Base-by-base conservation (phyloP, 1,139 yeast genomes). In the Dujonia santamariae region DNA sequence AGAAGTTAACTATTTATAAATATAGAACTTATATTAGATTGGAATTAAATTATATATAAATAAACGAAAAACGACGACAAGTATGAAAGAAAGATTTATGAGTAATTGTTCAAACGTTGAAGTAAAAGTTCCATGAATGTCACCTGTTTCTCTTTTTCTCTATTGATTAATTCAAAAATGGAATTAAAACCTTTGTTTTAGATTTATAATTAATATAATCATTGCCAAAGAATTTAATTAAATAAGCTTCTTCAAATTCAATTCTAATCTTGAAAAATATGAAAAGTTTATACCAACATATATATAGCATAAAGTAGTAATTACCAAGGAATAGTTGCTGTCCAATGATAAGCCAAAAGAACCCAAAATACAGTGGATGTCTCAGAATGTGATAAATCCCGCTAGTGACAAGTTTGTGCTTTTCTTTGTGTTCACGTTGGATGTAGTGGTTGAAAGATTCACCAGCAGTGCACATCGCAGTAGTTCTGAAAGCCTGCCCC, bases 351-450 rank as follows among this genome's bases (percentile, higher is more conserved):
- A 97, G 94, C 76, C 87, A 80, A 52, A 81, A 90, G 55, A 85
- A 92, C 1, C 97, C 98, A 37, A 80, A 74, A 58, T 92, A 92
- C 34, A 95, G 82, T 8, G 98, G 98, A 54, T 92, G 98, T 40
- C 98, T 70, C 7, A 76, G 60, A 14, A 61, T 43, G 1, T 66
- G 41, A 56, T 92, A 92, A 3, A 92, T 64, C 0, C 97, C 98
- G 6, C 60, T 46, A 0, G 86, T 85, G 8, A 92, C 80, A 30
- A 92, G 64, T 14, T 48, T 59, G 51, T 92, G 98, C 34, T 72
- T 71, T 0, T 59, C 49, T 21, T 63, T 58, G 38, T 72, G 80
- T 19, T 62, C 53, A 4, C 73, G 56, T 36, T 81, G 88, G 2
- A 94, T 73, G 30, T 80, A 62, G 57, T 94, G 98, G 37, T 87